These are phyloP conservation scores for Salix udensis DNA, from an alignment of 345 rosid species.

Conservation along the genomic window DNA sequence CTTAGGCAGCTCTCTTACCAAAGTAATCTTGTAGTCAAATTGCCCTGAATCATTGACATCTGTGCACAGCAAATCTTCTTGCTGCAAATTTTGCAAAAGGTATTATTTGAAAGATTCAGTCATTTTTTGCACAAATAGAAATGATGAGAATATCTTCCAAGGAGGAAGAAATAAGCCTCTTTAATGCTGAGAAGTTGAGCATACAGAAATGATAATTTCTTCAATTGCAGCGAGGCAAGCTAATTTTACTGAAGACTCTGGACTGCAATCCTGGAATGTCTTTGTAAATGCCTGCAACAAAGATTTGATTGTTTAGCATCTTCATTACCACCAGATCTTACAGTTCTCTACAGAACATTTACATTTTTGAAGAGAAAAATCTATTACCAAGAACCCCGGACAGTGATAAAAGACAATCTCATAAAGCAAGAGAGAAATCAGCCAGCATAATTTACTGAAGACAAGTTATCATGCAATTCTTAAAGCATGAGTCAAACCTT, in stretches of 20 bases:
- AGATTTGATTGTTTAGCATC: slow-evolving; percentile 11
- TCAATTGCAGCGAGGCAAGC: slow-evolving; percentile 58
- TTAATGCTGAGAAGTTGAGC: slow-evolving; percentile 17
- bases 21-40: slow-evolving; percentile 44
- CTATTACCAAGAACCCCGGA: background rate
- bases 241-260: slow-evolving; percentile 55
- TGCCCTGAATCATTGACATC: slow-evolving; percentile 44
- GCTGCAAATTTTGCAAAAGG: slow-evolving; percentile 29
- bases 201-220: slow-evolving; percentile 72
- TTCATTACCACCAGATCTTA: background rate
- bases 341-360: background rate
- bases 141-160: background rate
- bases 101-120: background rate
- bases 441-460: background rate
- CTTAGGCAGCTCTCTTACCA: slow-evolving; percentile 70
- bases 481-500: slow-evolving; percentile 46
- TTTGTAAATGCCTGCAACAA: slow-evolving; percentile 71
- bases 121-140: background rate
- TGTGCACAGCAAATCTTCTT: slow-evolving; percentile 33
- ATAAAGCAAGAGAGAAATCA: slow-evolving; percentile 9
- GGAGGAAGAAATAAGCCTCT: background rate
- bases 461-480: background rate
- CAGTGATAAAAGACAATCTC: background rate
- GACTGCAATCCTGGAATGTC: slow-evolving; percentile 57
- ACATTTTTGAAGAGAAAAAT: background rate